Evolutionary conservation across 2,329 filamentous ascomycete species (phyloP), one percentile per base, ranked within the genome.

Genomic region (Alternaria sp.): DNA sequence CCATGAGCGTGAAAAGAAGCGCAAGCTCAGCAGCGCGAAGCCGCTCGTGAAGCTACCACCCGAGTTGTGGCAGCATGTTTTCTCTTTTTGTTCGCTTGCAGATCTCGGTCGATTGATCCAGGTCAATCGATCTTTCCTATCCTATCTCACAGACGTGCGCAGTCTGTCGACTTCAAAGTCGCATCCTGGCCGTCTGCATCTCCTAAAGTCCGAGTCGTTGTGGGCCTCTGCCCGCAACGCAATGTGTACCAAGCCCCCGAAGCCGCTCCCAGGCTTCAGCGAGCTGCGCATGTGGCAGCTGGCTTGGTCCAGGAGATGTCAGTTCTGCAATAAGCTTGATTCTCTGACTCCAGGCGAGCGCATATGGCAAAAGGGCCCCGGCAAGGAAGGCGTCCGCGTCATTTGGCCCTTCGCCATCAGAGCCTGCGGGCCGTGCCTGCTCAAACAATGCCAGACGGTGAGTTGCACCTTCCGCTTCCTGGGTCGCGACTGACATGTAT

Each of bases 201-300:
- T 81, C 77, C 72, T 85, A 70, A 86, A 86, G 74, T 87, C 90
- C 71, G 87, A 93, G 74, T 80, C 82, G 51, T 88, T 95, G 71
- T 95, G 92, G 92, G 86, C 86, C 75, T 82, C 84, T 68, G 91
- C 91, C 71, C 87, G 91, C 74, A 88, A 88, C 70, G 80, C 82
- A 19, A 89, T 88, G 77, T 87, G 87, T 81, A 88, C 88, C 25
- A 86, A 86, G 68, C 88, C 93, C 82, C 92, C 92, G 50, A 84
- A 85, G 59, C 92, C 92, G 26, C 83, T 95, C 54, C 81, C 83
- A 56, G 86, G 84, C 61, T 87, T 86, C 74, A 87, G 87, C 45
- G 92, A 96, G 78, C 82, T 92, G 67, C 87, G 90, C 45, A 94
- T 94, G 91, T 93, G 92, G 87, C 87, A 86, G 72, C 82, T 96